Percentiles rank a stretch among this genome's conserved stretches.
These are phyloP conservation scores for Beauveria brongniartii DNA, from an alignment of 2,329 filamentous ascomycete genomes.

Conservation along the genomic window DNA sequence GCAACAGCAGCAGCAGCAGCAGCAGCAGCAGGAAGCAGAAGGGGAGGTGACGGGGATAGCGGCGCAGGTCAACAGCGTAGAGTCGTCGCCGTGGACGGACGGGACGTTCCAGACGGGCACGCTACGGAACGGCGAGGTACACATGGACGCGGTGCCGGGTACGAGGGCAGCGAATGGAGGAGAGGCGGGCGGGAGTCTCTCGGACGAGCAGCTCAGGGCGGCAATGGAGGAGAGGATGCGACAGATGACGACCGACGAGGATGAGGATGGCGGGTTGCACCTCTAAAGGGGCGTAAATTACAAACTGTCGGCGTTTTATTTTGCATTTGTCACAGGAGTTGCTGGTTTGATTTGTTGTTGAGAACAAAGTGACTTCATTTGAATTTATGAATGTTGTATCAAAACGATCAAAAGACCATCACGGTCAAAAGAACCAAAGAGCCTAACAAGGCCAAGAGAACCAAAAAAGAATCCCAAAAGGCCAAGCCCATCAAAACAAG, in stretches of 20 bases:
- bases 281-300: constrained; percentile 31
- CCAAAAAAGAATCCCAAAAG: too few species aligned
- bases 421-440: too few species aligned
- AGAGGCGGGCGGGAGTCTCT: constrained; percentile 37
- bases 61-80: neutral
- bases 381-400: too few species aligned
- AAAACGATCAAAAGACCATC: too few species aligned
- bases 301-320: too few species aligned
- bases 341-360: too few species aligned
- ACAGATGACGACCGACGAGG: constrained; percentile 33
- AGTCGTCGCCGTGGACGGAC: constrained; percentile 47
- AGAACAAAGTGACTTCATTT: too few species aligned
- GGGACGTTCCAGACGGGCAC: constrained; percentile 56
- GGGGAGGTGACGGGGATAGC: neutral
- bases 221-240: constrained; percentile 48
- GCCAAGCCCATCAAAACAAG: too few species aligned
- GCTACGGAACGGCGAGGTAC: constrained; percentile 42
- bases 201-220: constrained; percentile 51
- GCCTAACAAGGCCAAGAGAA: too few species aligned
- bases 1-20: neutral
- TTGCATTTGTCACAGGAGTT: too few species aligned
- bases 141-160: constrained; percentile 30
- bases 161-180: neutral
- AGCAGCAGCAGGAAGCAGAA: neutral
- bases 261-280: constrained; percentile 51